Evolutionary conservation across 495 filamentous ascomycete species (phyloP).

Genomic region (Letharia lupina): DNA sequence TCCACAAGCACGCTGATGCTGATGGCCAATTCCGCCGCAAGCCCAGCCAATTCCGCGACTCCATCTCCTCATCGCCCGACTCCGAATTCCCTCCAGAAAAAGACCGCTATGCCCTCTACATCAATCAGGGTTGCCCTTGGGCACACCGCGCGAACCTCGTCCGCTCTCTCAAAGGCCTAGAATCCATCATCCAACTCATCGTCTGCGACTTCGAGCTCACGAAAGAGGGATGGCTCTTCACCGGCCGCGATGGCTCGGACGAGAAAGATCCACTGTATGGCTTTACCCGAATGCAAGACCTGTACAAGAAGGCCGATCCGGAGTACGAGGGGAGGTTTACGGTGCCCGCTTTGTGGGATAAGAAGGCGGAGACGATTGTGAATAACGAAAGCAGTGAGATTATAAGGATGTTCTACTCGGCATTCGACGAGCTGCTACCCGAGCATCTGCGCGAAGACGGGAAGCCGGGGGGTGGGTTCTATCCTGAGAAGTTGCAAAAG

Average conservation of each 20-base stretch:
- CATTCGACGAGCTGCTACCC: constrained; percentile 53
- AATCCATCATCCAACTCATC: constrained; percentile 61
- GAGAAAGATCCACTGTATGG: constrained; percentile 55
- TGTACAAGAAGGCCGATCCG: constrained; percentile 63
- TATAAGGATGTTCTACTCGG: constrained; percentile 56
- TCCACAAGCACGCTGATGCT: constrained; percentile 36
- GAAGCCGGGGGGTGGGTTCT: constrained; percentile 42
- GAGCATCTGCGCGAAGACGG: constrained; percentile 38
- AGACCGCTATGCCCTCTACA: constrained; percentile 72
- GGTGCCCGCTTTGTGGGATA: constrained; percentile 74
- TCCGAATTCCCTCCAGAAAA: constrained; percentile 64
- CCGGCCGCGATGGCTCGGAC: constrained; percentile 48
- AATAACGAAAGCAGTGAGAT: constrained; percentile 85
- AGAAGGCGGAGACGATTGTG: constrained; percentile 60
- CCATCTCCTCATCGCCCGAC: constrained; percentile 42
- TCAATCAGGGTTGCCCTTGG: constrained; percentile 74
- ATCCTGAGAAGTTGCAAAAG: constrained; percentile 43
- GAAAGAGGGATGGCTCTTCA: constrained; percentile 65
- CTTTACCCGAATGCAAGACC: constrained; percentile 54
- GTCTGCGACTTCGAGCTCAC: constrained; percentile 60
- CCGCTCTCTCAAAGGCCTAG: constrained; percentile 69
- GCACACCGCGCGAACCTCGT: constrained; percentile 70
- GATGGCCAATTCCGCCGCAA: constrained; percentile 46
- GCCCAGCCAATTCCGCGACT: constrained; percentile 41
- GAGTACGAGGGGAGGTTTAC: constrained; percentile 69